Evolutionary conservation across 805 yeast genomes (phyloP).

Genomic region (Kazachstania africana): DNA sequence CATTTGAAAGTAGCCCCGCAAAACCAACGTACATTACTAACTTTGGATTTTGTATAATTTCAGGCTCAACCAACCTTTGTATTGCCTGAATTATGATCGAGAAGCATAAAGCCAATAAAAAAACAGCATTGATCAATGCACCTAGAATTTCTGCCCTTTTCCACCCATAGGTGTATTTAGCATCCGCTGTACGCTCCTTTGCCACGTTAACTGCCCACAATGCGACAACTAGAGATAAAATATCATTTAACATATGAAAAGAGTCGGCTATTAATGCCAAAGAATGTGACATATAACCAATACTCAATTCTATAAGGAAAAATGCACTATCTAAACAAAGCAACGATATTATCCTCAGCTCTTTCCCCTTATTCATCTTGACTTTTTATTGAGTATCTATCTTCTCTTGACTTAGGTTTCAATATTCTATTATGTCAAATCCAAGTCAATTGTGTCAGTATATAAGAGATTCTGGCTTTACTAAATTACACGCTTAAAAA

Average conservation of each 20-base stretch:
- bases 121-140: constrained; percentile 88
- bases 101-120: constrained; percentile 81
- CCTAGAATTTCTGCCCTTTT: constrained; percentile 95
- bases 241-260: constrained; percentile 95
- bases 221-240: constrained; percentile 79
- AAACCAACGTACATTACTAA: constrained; percentile 72
- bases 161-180: constrained; percentile 96
- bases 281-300: constrained; percentile 88
- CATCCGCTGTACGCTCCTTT: constrained; percentile 67
- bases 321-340: constrained; percentile 68
- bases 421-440: no score
- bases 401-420: no score
- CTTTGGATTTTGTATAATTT: constrained; percentile 64
- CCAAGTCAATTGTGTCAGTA: no score
- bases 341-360: constrained; percentile 58
- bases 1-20: constrained; percentile 72
- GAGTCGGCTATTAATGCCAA: constrained; percentile 92
- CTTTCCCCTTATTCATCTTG: no score
- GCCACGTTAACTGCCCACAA: constrained; percentile 94
- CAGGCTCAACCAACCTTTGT: constrained; percentile 78
- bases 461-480: no score
- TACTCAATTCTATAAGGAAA: constrained; percentile 73
- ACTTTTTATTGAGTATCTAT: no score
- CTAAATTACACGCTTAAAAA: no score
- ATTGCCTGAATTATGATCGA: constrained; percentile 87